Conservation (phyloP, 2,329 filamentous ascomycete species). For the Ceratocystis alfenasii region DNA sequence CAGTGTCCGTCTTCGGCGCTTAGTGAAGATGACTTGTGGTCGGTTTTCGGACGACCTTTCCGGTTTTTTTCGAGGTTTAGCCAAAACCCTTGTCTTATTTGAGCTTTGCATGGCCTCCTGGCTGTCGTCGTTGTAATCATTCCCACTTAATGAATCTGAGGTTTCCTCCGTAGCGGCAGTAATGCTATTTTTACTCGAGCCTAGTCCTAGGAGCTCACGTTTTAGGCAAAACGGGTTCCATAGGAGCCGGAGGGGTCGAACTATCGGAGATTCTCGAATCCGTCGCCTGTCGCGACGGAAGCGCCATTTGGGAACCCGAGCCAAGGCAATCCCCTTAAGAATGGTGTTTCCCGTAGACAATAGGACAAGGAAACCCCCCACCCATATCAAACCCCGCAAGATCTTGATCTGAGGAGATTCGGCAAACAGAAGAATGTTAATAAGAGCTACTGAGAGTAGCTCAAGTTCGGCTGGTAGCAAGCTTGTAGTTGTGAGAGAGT, state of each 20-base stretch:
- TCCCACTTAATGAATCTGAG: not conserved
- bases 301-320: conserved; percentile 82
- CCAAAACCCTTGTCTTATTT: not conserved
- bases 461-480: conserved; percentile 78
- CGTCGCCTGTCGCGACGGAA: conserved; percentile 48
- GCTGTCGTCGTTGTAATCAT: not conserved
- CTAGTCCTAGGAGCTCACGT: conserved; percentile 22
- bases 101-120: not conserved
- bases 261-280: not conserved
- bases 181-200: conserved; percentile 27
- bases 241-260: conserved; percentile 12
- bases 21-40: conserved; percentile 31
- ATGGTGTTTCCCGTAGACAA: conserved; percentile 62
- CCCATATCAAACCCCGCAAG: conserved; percentile 73
- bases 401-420: conserved; percentile 73
- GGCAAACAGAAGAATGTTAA: conserved; percentile 69
- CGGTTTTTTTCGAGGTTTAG: not conserved
- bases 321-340: conserved; percentile 71
- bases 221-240: conserved; percentile 17
- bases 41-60: not conserved
- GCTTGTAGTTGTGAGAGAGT: conserved; percentile 78
- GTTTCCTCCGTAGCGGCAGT: not conserved
- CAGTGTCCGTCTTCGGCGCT: conserved; percentile 52
- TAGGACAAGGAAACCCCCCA: conserved; percentile 66
- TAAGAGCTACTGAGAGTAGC: conserved; percentile 67